These are phyloP conservation scores for Obba rivulosa DNA, from an alignment of 768 basidiomycete genomes.

Conservation along the genomic window DNA sequence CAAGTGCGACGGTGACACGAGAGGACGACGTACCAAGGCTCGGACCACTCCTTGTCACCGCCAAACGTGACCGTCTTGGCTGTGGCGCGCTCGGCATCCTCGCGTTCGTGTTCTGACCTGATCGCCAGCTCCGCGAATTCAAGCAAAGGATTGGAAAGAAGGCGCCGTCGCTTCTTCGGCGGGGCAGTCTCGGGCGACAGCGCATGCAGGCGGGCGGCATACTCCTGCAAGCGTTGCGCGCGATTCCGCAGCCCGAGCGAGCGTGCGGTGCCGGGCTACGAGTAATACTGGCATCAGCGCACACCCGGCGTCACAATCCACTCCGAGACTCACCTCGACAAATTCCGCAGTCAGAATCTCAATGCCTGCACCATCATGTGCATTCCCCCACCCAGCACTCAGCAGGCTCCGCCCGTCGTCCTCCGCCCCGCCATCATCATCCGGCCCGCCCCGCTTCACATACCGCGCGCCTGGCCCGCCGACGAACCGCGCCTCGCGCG, in stretches of 20 bases:
- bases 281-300: background rate
- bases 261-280: slow-evolving; percentile 47
- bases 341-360: slow-evolving; percentile 65
- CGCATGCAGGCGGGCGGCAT: slow-evolving; percentile 52
- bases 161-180: slow-evolving; percentile 3
- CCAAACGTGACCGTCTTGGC: no score
- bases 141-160: no score
- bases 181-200: slow-evolving; percentile 27
- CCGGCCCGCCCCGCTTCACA: slow-evolving; percentile 1
- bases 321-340: slow-evolving; percentile 48
- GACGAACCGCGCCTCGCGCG: slow-evolving; percentile 39
- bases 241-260: slow-evolving; percentile 58
- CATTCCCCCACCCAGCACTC: slow-evolving; percentile 67
- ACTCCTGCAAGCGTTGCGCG: slow-evolving; percentile 62
- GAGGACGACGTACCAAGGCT: no score
- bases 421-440: slow-evolving; percentile 13
- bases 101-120: no score
- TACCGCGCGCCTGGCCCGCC: slow-evolving; percentile 36
- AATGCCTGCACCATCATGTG: slow-evolving; percentile 72
- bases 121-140: no score
- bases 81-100: no score
- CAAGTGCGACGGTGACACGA: no score
- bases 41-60: no score
- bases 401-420: slow-evolving; percentile 25
- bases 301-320: background rate